These are phyloP conservation scores for Rehmannia glutinosa DNA, from an alignment of 257 asterid genomes.

Conservation along the genomic window DNA sequence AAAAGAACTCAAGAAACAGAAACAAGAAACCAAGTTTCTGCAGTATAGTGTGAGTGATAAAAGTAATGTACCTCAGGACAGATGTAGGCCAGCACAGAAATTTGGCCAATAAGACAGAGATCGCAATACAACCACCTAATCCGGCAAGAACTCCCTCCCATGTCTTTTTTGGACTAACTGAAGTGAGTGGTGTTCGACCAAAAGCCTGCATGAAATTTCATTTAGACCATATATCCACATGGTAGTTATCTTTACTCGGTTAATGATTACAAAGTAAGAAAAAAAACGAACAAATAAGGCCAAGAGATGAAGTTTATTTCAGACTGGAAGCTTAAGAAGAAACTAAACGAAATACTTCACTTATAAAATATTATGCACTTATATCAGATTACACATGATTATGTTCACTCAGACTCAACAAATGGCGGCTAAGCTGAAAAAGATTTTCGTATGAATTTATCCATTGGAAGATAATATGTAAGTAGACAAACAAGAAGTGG, in stretches of 20 bases:
- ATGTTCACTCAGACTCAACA: neutral
- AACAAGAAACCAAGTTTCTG: no score
- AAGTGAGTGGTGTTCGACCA: slow-evolving; percentile 91
- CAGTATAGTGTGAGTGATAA: no score
- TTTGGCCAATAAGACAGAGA: slow-evolving; percentile 68
- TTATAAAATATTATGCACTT: neutral
- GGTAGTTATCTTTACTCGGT: neutral
- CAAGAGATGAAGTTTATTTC: neutral
- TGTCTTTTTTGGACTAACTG: slow-evolving; percentile 93
- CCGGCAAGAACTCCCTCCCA: slow-evolving; percentile 98
- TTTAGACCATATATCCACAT: slow-evolving; percentile 12
- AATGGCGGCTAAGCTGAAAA: no score
- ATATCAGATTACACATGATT: neutral
- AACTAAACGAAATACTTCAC: neutral
- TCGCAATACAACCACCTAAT: slow-evolving; percentile 76
- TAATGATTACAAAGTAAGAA: neutral
- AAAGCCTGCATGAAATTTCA: slow-evolving; percentile 59
- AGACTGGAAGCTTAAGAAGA: neutral
- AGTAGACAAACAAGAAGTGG: no score
- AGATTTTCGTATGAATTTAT: no score
- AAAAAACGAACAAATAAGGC: neutral
- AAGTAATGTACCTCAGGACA: slow-evolving; percentile 45
- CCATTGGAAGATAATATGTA: no score
- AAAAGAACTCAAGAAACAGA: neutral
- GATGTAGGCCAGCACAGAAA: slow-evolving; percentile 76